Percentiles rank a stretch among this genome's conserved stretches.
phyloP scores from a whole-genome alignment of 2,329 filamentous ascomycete species.

The Colletotrichum truncatum region DNA sequence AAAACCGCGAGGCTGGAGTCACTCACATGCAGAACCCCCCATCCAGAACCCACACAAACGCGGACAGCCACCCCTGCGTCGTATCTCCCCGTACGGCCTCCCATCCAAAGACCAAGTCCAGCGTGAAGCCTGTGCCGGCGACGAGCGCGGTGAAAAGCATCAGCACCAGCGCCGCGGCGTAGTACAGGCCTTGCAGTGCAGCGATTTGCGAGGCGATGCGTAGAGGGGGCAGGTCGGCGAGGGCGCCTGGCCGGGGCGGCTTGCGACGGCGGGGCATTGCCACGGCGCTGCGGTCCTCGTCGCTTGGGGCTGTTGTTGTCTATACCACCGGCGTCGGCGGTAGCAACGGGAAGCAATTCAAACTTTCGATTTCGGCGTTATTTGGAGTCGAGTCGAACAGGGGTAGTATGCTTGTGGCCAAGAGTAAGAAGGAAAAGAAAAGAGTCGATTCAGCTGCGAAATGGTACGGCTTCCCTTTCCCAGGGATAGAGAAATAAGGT shows the following conservation, averaged over 20 bases:
- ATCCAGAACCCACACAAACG: constrained; percentile 66
- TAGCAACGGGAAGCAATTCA: too few relatives aligned
- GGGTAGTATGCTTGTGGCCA: too few relatives aligned
- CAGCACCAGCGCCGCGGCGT: constrained; percentile 58
- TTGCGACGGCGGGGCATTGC: constrained; percentile 65
- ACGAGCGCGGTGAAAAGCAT: constrained; percentile 68
- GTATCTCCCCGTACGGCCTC: constrained; percentile 67
- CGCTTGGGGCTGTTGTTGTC: too few relatives aligned
- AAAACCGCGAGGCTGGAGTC: too few relatives aligned
- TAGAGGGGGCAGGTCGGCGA: constrained; percentile 68
- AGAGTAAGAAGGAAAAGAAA: too few relatives aligned
- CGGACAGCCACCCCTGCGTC: constrained; percentile 68
- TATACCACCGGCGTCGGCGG: too few relatives aligned
- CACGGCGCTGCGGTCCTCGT: background rate
- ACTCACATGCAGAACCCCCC: constrained; percentile 62
- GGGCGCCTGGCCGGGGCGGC: constrained; percentile 67
- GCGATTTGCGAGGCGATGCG: constrained; percentile 69
- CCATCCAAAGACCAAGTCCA: constrained; percentile 68
- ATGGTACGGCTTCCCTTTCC: background rate
- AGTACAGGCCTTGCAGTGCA: constrained; percentile 65
- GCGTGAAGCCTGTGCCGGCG: constrained; percentile 62
- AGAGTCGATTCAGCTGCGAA: too few relatives aligned
- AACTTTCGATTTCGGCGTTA: too few relatives aligned
- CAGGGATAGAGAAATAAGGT: background rate
- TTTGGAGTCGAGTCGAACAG: too few relatives aligned